These are phyloP conservation scores for Fraxinus angustifolia DNA, from an alignment of 305 asterid genomes.

Conservation along the genomic window DNA sequence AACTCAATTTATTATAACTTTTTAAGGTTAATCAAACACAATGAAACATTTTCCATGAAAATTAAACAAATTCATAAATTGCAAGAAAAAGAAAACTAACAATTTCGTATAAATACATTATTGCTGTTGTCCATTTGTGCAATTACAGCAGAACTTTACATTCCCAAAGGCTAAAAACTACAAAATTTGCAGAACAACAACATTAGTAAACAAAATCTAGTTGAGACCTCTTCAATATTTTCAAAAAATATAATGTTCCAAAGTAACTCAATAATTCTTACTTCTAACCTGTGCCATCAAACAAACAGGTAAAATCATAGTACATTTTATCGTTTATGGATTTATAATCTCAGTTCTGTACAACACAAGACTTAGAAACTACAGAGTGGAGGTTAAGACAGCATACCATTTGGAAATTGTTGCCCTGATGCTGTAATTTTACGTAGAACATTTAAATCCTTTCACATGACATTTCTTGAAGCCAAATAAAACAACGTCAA, in stretches of 20 bases:
- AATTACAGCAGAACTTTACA: constrained; percentile 16
- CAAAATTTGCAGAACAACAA: constrained; percentile 9
- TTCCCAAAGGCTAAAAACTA: constrained; percentile 6
- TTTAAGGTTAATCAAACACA: not conserved
- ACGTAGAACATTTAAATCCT: not conserved
- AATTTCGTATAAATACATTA: not conserved
- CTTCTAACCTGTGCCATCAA: constrained; percentile 13
- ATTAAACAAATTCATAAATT: not conserved
- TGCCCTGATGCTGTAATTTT: not conserved
- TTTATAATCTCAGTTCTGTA: not conserved
- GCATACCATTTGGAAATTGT: constrained; percentile 11
- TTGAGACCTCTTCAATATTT: constrained; percentile 6
- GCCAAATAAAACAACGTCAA: not conserved
- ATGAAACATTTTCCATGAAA: not conserved
- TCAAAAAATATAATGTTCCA: not conserved
- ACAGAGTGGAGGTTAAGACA: not conserved
- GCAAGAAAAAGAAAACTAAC: not conserved
- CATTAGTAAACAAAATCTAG: not conserved
- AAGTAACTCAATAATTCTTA: not conserved
- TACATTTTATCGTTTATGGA: constrained; percentile 12
- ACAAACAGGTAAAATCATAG: constrained; percentile 2
- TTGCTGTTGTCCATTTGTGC: not conserved
- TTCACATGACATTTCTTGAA: not conserved
- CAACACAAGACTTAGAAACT: not conserved
- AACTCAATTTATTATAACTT: not conserved